phyloP scores from a whole-genome alignment of 306 rosid genomes.

The barrel medic (Medicago truncatula) region DNA sequence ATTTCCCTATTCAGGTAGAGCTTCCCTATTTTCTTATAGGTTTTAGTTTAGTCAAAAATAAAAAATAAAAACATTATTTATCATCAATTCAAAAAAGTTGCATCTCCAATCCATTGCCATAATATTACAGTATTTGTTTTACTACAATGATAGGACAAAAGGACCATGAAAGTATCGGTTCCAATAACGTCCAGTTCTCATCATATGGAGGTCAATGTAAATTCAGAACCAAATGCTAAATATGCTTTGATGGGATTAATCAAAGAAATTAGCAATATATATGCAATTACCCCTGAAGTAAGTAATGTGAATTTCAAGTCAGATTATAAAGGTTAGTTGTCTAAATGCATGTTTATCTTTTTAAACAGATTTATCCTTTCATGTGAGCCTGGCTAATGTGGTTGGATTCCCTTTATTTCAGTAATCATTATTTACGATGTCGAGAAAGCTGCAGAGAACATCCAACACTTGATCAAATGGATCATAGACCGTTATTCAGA shows the following conservation, averaged over 20 bases:
- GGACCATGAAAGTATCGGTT: conserved; percentile 62
- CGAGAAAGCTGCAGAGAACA: conserved; percentile 71
- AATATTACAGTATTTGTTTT: conserved; percentile 29
- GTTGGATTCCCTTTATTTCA: conserved; percentile 48
- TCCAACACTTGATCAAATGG: conserved; percentile 88
- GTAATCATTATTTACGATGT: conserved; percentile 74
- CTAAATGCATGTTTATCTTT: conserved; percentile 22
- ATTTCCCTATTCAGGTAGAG: conserved; percentile 75
- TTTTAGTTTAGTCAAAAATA: background rate
- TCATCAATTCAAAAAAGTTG: conserved; percentile 9
- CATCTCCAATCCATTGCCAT: conserved; percentile 1
- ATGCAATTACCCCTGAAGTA: conserved; percentile 64
- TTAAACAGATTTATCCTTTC: conserved; percentile 8
- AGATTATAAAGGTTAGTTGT: conserved; percentile 69
- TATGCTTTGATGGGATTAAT: conserved; percentile 83
- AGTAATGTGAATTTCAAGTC: conserved; percentile 61
- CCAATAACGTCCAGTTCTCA: conserved; percentile 75
- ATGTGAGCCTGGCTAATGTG: conserved; percentile 39
- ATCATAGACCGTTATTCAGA: conserved; percentile 81
- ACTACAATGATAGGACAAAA: conserved; percentile 68
- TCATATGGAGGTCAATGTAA: conserved; percentile 81
- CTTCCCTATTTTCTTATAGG: conserved; percentile 8
- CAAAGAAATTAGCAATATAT: conserved; percentile 72
- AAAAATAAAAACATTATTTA: background rate
- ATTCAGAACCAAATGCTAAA: conserved; percentile 69